These are phyloP conservation scores for Populus nigra DNA, from an alignment of 345 rosid genomes.

Conservation along the genomic window DNA sequence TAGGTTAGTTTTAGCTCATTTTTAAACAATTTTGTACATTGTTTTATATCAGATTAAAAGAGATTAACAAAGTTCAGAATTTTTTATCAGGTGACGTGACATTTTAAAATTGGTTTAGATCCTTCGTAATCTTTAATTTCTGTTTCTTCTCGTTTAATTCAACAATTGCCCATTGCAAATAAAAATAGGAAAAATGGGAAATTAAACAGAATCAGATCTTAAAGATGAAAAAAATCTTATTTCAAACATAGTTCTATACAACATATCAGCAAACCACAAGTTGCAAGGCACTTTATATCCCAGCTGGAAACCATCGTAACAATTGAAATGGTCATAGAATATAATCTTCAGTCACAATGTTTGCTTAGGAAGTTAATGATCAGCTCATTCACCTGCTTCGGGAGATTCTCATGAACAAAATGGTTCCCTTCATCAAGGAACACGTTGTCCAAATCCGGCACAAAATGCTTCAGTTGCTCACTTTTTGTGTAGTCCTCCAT, in stretches of 20 bases:
- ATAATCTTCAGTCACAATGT: not conserved
- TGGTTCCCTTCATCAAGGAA: constrained; percentile 27
- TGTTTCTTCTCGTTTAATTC: no score
- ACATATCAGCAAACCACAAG: not conserved
- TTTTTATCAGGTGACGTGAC: no score
- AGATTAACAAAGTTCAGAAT: no score
- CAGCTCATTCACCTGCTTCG: constrained; percentile 16
- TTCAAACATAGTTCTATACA: not conserved
- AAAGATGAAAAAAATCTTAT: not conserved
- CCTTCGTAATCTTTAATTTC: no score
- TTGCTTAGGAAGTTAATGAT: constrained; percentile 16
- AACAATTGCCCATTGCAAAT: no score
- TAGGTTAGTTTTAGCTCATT: no score
- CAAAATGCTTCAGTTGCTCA: constrained; percentile 19
- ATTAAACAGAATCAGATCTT: no score
- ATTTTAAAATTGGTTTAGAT: no score
- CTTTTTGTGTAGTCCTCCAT: constrained; percentile 25
- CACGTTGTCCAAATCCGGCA: constrained; percentile 19
- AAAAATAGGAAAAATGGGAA: no score
- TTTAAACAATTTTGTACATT: no score
- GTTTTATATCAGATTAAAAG: no score
- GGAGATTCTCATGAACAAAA: constrained; percentile 21
- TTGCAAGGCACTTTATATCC: not conserved
- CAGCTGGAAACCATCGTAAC: not conserved
- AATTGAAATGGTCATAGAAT: not conserved